Base-by-base conservation (phyloP, 148 eudicot genomes). In the Heliosperma pusillum region DNA sequence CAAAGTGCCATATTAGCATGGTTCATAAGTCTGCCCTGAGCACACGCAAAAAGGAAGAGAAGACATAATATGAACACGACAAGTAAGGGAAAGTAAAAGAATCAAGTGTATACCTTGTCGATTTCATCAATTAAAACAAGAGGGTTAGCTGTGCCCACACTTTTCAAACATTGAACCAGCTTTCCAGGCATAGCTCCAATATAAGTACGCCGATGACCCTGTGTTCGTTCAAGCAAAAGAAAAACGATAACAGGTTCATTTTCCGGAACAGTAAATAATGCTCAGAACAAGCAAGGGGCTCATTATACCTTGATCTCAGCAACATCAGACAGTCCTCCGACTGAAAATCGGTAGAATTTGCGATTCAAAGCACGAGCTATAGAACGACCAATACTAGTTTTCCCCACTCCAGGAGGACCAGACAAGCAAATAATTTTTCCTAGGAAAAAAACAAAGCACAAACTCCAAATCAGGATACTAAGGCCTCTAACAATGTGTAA, bases 181-280 rank as follows among this genome's bases (percentile, higher is more conserved):
- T 95, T 95, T 74, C 99, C 99, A 30, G 99, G 99, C 99, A 95
- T 95, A 74, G 99, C 99, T 80, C 99, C 99, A 83, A 95, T 95
- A 82, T 95, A 95, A 58, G 99, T 95, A 69, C 99, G 88, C 27
- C 99, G 99, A 87, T 95, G 99, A 69, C 99, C 99, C 99, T 94
- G 88, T 52, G 74, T 19, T 68, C 17, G 71, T 68, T 53, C 56
- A 75, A 62, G 69, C 71, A 42, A 80, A 71, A 16, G 69, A 36
- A 36, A 45, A 13, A 8, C 10, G 44, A 66, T 24, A 58, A n/a
- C 22, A 30, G 9, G 2, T 47, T 63, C 26, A 45, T 63, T 25
- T 6, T 13, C 42, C 7, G 11, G 27, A 24, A 13, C 0, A 19
- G 16, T 26, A 11, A 27, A 71, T 44, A n/a, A 57, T 3, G 58